Conservation (phyloP, 1,284 basidiomycete genomes). For the Xerocomus amazonicus region DNA sequence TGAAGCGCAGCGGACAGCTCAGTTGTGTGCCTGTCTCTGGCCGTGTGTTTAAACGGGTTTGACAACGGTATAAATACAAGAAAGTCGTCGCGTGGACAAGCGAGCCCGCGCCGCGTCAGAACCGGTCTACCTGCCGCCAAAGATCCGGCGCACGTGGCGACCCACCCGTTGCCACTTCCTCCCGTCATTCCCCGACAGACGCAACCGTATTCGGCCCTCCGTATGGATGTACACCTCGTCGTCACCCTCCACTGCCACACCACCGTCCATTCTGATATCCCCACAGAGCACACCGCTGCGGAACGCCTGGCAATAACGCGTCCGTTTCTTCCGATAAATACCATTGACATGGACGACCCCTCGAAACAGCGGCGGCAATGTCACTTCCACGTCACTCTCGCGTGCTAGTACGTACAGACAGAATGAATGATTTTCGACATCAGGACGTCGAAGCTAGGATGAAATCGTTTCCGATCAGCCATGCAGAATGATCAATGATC, state of each 20-base stretch:
- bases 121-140: conserved; percentile 11
- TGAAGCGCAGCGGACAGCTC: conserved; percentile 10
- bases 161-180: conserved; percentile 14
- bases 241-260: conserved; percentile 19
- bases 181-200: conserved; percentile 11
- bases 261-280: conserved; percentile 20
- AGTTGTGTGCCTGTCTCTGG: conserved; percentile 7
- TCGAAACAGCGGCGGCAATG: conserved; percentile 28
- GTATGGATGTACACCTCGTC: conserved; percentile 31
- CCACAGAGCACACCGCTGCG: conserved; percentile 22
- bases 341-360: conserved; percentile 26
- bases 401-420: conserved; percentile 30
- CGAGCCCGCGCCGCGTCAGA: conserved; percentile 15
- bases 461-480: not conserved
- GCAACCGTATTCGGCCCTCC: conserved; percentile 22
- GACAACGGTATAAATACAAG: conserved; percentile 7
- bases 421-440: conserved; percentile 30
- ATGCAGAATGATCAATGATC: not conserved
- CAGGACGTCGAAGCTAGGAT: conserved; percentile 23
- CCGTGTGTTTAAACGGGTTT: not conserved
- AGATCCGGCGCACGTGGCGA: conserved; percentile 29
- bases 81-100: conserved; percentile 5
- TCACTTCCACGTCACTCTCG: conserved; percentile 28
- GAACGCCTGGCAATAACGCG: conserved; percentile 25
- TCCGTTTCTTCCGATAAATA: conserved; percentile 6